A percentile compares a stretch with the other conserved stretches of the same genome.
Evolutionary conservation across 2,329 filamentous ascomycete species (phyloP).

Genomic region (Colletotrichum cuscutae): DNA sequence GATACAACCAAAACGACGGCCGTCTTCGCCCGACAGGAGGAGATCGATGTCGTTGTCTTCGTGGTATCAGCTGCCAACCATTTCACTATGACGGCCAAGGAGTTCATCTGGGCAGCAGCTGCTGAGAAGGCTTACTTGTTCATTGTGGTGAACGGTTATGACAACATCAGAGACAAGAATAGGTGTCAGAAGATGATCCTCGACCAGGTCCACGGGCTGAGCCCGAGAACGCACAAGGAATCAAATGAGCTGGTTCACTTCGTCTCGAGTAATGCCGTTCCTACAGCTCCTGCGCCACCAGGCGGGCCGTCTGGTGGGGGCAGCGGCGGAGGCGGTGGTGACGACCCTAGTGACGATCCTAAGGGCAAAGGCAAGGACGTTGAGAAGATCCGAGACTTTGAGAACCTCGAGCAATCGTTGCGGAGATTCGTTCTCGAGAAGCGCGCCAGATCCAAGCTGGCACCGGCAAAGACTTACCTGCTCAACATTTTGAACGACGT

Average conservation of each 20-base stretch:
- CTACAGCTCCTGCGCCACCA: conserved; percentile 70
- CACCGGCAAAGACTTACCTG: conserved; percentile 94
- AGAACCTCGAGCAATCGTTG: conserved; percentile 87
- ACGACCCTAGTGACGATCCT: conserved; percentile 66
- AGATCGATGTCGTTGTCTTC: conserved; percentile 98
- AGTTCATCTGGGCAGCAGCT: conserved; percentile 96
- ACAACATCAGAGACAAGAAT: conserved; percentile 91
- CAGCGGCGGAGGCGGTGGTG: conserved; percentile 64
- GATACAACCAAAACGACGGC: conserved; percentile 98
- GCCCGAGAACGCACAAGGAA: conserved; percentile 92
- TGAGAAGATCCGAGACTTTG: conserved; percentile 90
- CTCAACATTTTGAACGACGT: conserved; percentile 93
- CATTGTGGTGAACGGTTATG: conserved; percentile 95
- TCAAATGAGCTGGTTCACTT: conserved; percentile 94
- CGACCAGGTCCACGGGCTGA: conserved; percentile 88
- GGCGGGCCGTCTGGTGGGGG: conserved; percentile 66
- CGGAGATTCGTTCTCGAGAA: conserved; percentile 96
- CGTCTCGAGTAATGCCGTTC: conserved; percentile 95
- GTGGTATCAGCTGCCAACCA: conserved; percentile 98
- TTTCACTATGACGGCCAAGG: conserved; percentile 96
- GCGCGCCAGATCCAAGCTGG: conserved; percentile 92
- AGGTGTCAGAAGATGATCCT: conserved; percentile 93
- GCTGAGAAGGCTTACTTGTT: conserved; percentile 99
- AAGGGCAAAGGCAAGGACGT: conserved; percentile 88
- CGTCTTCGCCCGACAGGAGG: conserved; percentile 95